Percentiles rank a stretch among this genome's conserved stretches.
phyloP scores from a whole-genome alignment of 805 yeast species.

The Barnettozyma vustinii region DNA sequence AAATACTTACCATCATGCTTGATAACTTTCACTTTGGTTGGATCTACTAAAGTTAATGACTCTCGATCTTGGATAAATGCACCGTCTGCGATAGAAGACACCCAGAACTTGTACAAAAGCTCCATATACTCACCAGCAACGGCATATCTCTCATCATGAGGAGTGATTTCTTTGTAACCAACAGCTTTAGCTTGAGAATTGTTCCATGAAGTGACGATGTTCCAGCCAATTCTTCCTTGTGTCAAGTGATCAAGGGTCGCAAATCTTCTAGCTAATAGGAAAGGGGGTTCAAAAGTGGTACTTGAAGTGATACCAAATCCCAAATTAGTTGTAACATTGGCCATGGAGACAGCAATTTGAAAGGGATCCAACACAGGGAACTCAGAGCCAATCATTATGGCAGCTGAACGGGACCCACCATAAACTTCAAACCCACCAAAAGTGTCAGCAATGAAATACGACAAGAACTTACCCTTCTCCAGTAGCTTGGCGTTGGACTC shows the following conservation, averaged over 20 bases:
- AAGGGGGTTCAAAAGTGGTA: constrained; percentile 40
- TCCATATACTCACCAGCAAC: constrained; percentile 38
- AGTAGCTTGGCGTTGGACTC: constrained; percentile 26
- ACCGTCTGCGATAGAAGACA: constrained; percentile 38
- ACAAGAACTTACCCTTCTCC: constrained; percentile 34
- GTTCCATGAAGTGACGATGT: constrained; percentile 38
- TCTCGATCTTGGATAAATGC: constrained; percentile 22
- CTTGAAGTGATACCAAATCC: constrained; percentile 35
- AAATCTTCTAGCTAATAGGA: constrained; percentile 33
- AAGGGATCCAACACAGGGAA: constrained; percentile 32
- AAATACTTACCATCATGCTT: constrained; percentile 35
- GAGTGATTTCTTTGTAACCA: constrained; percentile 29
- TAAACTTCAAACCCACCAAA: constrained; percentile 37
- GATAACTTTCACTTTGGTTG: constrained; percentile 32
- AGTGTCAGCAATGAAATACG: constrained; percentile 29
- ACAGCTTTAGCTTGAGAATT: constrained; percentile 38
- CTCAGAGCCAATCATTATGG: constrained; percentile 25
- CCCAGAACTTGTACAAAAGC: constrained; percentile 34
- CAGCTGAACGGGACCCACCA: constrained; percentile 32
- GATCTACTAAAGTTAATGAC: constrained; percentile 23
- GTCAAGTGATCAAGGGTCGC: constrained; percentile 22
- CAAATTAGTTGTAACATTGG: constrained; percentile 35
- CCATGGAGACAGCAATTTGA: constrained; percentile 31
- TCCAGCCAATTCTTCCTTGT: constrained; percentile 42
- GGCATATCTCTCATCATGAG: constrained; percentile 37